Evolutionary conservation across 441 rosid species (phyloP), one percentile per base, ranked within the genome.

Genomic region (Daphne laureola): DNA sequence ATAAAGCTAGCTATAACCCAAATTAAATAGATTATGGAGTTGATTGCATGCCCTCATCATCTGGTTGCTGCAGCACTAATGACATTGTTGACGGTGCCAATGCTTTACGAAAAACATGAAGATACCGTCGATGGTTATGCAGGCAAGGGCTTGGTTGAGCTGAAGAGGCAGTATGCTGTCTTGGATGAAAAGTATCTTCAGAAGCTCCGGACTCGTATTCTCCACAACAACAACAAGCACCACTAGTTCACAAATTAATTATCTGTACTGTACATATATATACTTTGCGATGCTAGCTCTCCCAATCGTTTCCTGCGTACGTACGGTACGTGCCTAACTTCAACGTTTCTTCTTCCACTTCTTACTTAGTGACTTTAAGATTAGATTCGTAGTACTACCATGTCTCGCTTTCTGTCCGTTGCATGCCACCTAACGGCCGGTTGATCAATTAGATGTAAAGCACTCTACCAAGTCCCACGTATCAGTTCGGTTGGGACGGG

Each of bases 41-140:
- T 31, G 8, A 31, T 31, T 31, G 36, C 9, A n/a, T n/a, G n/a
- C n/a, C n/a, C n/a, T n/a, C 8, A 8, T 12, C 12, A 8, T n/a
- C 5, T 23, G 46, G 26, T 61, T 8, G 42, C 41, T 73, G 67
- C 69, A 80, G 85, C 66, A 59, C 74, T 77, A 54, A 67, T 68
- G 52, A 17, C 61, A 61, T 43, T 72, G 58, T 55, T 71, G 58
- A 76, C 78, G 8, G 43, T 70, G 64, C 82, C 78, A 26, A 49
- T 62, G 63, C 68, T 74, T 45, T 80, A 74, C 41, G 85, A 74
- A 68, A 80, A 53, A 65, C 55, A 77, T 45, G 80, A 77, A 58
- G 77, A 80, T 40, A 55, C 26, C 5, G 82, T 72, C 2, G 85
- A 80, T 53, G 61, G 49, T 14, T 72, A 61, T 55, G 85, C 76